Evolutionary conservation across 1,284 basidiomycete species (phyloP), one percentile per base, ranked within the genome.

Genomic region (Laetiporus sulphureus): DNA sequence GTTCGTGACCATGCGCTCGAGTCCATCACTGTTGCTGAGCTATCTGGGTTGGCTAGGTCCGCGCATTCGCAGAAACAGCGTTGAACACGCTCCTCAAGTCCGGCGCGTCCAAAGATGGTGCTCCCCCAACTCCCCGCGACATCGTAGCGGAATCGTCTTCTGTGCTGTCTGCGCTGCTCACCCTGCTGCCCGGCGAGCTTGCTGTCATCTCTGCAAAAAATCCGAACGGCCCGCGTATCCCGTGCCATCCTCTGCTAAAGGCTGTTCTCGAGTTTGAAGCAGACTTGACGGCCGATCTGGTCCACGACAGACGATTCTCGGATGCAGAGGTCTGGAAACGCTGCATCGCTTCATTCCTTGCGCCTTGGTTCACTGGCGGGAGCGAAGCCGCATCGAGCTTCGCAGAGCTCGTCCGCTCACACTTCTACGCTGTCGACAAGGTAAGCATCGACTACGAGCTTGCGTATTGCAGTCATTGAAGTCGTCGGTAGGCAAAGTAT

Each of bases 61-160:
- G 92, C 48, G 91, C 90, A 6, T 97, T 96, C 59, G 92, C 80
- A 41, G 82, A 89, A 55, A 73, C 83, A 5, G 84, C 91, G 3
- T 70, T 90, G 29, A 70, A 80, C 44, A 91, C 88, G 32, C 70
- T 94, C 36, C 61, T 79, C 48, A 84, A 83, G 54, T 78, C 91
- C 38, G 91, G 91, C 45, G 91, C 91, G 21, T 90, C 87, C 16
- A 72, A 77, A 15, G 69, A 70, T 45, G 82, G 78, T 21, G 76
- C 76, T 15, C 79, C 79, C 33, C 70, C 77, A 22, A 69, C 77
- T 19, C 75, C 71, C 45, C 78, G 91, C 46, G 81, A 93, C 58
- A 57, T 86, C 32, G 70, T 71, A 36, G 67, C 69, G 4, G 79
- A 91, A 60, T 75, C 72, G 21, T 66, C 72, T 23, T 72, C 73